Evolutionary conservation across 768 basidiomycete genomes (phyloP), one percentile per base, ranked within the genome.

Genomic region (Xerocomellus intermedius): DNA sequence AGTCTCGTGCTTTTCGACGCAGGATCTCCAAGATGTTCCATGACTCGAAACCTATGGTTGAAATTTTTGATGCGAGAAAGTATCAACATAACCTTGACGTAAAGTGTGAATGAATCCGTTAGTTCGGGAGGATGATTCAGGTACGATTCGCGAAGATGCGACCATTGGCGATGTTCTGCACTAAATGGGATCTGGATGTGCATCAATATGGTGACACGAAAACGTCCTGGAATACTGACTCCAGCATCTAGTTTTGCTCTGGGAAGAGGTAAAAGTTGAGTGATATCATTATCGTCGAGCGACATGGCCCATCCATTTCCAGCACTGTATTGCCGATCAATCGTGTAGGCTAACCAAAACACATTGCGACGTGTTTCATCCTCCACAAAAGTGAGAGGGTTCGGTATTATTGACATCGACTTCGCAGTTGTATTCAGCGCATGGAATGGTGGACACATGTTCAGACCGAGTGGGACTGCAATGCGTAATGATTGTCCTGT

Each of bases 221-320:
- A 30, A 4, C 2, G 33, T 28, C 33, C 6, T 38, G 33, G 24
- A 33, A 26, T 52, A 53, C 82, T 60, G 64, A 87, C 86, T 51
- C 86, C 86, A 60, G 77, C 73, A 53, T 85, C 77, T 61, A 84
- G 87, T 32, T 82, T 76, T 36, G 83, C 80, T 8, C 77, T 77
- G 39, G 82, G 77, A 16, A 86, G 74, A 1, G 89, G 87, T 24
- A 91, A 75, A 19, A 88, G 68, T 55, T 90, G 88, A 21, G 83
- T 83, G 19, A 91, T 77, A 62, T 89, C 88, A 56, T 83, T 78
- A 64, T 91, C 89, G 58, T 91, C 89, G 10, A 91, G 71, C 54
- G 78, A 79, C 55, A 83, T 74, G 0, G 88, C 83, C 82, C 87
- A 91, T 19, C 84, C 85, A 60, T 87, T 89, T 32, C 82, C 81